Base-by-base conservation (phyloP, 805 yeast genomes). In the Hanseniaspora singularis region DNA sequence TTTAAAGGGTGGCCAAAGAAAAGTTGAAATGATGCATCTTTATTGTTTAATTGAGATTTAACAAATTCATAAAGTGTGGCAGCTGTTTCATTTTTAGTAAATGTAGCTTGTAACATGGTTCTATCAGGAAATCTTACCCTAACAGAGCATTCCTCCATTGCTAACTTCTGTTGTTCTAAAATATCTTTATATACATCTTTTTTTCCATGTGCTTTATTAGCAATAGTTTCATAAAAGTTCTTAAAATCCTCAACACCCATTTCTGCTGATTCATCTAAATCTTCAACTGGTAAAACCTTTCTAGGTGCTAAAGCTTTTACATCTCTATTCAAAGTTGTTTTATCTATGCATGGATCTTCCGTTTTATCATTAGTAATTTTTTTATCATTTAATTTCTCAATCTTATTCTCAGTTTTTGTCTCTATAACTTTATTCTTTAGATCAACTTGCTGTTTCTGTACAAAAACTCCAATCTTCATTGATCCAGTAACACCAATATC, bases 51-150 rank as follows among this genome's bases (percentile, higher is more conserved):
- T 48, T 59, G 51, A 46, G 63, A 39, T 36, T 52, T 36, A 4
- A 65, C 59, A 30, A 55, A 51, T 0, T 52, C 49, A 48, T 68
- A 67, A 6, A 68, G 51, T 9, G 54, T 55, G 0, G 37, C 15
- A 39, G 63, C 55, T 0, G 72, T 68, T 40, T 75, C 75, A 0
- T 54, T 53, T 6, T 75, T 67, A 10, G 56, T 55, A 52, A 79
- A 71, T n/a, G 62, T 66, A 15, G 74, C 64, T 52, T 79, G 77
- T 1, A 79, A 55, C 19, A 64, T 64, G 2, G 69, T 65, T 46
- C 69, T 67, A 57, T 79, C 82, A 0, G 84, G 83, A 50, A 80
- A 72, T 45, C 72, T 66, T 10, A 79, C 54, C 48, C 85, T 64
- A 1, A 79, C 57, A 7, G 64, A 56, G 43, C 75, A 69, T 40